Conservation (phyloP, 2,329 filamentous ascomycete species). For the Escovopsis sp. region DNA sequence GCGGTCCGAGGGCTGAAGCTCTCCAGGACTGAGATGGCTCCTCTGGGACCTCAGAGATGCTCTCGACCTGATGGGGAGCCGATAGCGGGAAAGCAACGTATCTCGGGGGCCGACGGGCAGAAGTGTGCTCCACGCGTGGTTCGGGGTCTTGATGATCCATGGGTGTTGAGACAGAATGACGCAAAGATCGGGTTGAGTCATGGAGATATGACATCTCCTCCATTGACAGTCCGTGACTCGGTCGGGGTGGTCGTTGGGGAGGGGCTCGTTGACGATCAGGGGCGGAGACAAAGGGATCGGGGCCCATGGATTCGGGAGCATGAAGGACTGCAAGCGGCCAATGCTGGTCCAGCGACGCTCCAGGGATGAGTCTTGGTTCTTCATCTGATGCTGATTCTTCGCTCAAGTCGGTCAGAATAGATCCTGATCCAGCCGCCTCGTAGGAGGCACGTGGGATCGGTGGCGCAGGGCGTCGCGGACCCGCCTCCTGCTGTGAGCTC, state of each 20-base stretch:
- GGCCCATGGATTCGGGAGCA: conserved; percentile 17
- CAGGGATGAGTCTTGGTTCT: conserved; percentile 32
- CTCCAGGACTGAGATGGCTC: conserved; percentile 21
- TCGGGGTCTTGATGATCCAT: conserved; percentile 27
- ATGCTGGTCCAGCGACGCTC: conserved; percentile 37
- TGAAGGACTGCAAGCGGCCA: conserved; percentile 36
- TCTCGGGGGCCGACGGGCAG: too few relatives aligned
- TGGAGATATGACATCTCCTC: conserved; percentile 41
- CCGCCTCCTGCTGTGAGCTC: conserved; percentile 2
- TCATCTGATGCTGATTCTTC: conserved; percentile 10
- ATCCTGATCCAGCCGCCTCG: conserved; percentile 1
- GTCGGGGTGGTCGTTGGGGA: conserved; percentile 44
- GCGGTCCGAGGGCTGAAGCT: conserved; percentile 42
- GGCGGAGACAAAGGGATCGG: conserved; percentile 34
- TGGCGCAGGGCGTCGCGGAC: conserved; percentile 1
- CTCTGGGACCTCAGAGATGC: neutral
- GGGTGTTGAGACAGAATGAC: conserved; percentile 31
- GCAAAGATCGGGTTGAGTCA: conserved; percentile 39
- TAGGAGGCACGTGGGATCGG: neutral
- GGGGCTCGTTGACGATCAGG: conserved; percentile 32
- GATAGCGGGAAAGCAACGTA: too few relatives aligned
- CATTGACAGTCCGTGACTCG: conserved; percentile 44
- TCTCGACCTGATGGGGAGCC: too few relatives aligned
- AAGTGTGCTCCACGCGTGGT: neutral
- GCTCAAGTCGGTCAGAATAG: conserved; percentile 8